Conservation (phyloP, 1,139 yeast species). For the Magnusiomyces ingens region DNA sequence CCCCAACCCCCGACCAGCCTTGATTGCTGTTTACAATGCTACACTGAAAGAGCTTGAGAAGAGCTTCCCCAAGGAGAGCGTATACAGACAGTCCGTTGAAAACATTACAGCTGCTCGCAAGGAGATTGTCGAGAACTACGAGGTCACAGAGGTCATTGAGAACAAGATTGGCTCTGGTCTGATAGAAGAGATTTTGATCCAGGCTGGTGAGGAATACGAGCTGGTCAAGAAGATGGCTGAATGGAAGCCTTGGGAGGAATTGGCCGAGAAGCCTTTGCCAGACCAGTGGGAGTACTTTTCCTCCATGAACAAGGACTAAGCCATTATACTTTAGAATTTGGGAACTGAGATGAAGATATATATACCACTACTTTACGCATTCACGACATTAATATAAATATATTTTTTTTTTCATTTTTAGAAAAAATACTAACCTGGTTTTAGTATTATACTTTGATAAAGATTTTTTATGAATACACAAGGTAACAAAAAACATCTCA, state of each 20-base stretch:
- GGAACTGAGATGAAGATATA: not conserved
- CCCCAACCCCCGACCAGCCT: conserved; percentile 80
- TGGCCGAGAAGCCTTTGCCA: conserved; percentile 36
- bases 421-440: no score
- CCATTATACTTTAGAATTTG: not conserved
- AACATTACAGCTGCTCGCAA: conserved; percentile 66
- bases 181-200: conserved; percentile 74
- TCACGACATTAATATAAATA: no score
- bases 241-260: conserved; percentile 52
- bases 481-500: no score
- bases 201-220: conserved; percentile 74
- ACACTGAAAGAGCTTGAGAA: conserved; percentile 54
- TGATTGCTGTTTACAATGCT: conserved; percentile 61
- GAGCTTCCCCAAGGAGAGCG: conserved; percentile 62
- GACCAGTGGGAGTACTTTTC: conserved; percentile 37
- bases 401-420: no score
- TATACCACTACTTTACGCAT: not conserved
- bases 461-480: no score
- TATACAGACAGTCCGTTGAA: conserved; percentile 72
- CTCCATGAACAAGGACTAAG: conserved; percentile 14
- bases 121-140: conserved; percentile 56
- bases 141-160: conserved; percentile 63
- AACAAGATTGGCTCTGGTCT: conserved; percentile 72
- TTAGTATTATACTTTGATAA: no score
- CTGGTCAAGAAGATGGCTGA: conserved; percentile 63